phyloP scores from a whole-genome alignment of 2,329 filamentous ascomycete genomes.

The Fusarium sambucinum region DNA sequence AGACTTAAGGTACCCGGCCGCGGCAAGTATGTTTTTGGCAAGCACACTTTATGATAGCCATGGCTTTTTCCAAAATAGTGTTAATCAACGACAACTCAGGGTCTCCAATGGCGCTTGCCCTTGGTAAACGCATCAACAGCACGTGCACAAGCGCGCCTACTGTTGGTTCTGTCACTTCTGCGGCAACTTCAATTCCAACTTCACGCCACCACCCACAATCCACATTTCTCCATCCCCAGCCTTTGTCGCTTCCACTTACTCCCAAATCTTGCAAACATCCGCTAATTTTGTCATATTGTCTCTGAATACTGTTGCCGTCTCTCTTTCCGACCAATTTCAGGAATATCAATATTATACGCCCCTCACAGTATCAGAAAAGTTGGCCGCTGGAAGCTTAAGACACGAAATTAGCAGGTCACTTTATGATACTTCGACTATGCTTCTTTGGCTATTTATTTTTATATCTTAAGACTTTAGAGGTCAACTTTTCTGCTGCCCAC shows the following conservation, averaged over 20 bases:
- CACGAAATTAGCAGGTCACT: too few species aligned
- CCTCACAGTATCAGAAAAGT: too few species aligned
- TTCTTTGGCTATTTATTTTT: too few species aligned
- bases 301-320: background rate
- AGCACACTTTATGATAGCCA: conserved; percentile 8
- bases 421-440: too few species aligned
- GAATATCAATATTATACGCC: background rate
- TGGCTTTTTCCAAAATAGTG: conserved; percentile 10
- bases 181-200: conserved; percentile 23
- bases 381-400: too few species aligned
- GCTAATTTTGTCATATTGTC: background rate
- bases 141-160: conserved; percentile 33
- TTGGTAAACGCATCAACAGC: conserved; percentile 18
- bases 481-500: too few species aligned
- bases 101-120: conserved; percentile 29
- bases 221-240: background rate
- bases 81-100: conserved; percentile 18
- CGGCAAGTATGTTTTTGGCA: conserved; percentile 43
- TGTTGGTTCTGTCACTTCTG: conserved; percentile 14
- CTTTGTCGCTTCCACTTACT: background rate
- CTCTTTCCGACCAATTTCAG: background rate
- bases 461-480: too few species aligned
- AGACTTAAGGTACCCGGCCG: conserved; percentile 32
- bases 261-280: background rate
- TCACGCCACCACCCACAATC: conserved; percentile 12